Base-by-base conservation (phyloP, 2,329 filamentous ascomycete species). In the Aspergillus fijiensis region DNA sequence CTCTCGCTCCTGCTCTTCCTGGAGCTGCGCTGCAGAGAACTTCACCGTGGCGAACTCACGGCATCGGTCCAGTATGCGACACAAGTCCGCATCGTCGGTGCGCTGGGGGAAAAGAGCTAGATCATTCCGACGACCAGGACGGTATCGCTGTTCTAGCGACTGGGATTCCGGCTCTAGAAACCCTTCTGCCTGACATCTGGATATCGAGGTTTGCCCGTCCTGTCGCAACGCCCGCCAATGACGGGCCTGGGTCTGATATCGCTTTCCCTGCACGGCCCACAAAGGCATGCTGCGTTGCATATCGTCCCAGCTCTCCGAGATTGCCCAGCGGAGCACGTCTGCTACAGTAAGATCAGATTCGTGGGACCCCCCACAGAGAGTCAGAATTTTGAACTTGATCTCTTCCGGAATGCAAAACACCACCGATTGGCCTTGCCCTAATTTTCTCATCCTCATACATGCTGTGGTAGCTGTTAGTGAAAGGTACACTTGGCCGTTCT, bases 361-460 rank as follows among this genome's bases (percentile, higher is more conserved):
- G 2, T 63, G 50, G 0, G 27, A 5, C 12, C 66, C 72, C 2
- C 50, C 55, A n/a, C 49, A 60, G 1, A 67, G 48, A 2, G 60
- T 19, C 2, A 61, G 27, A 16, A 90, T 86, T 60, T 84, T 84
- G 0, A 68, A 72, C 11, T 82, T 74, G 3, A 91, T 85, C 59
- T 91, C 89, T 1, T 78, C 68, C 0, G 86, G 81, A 1, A 86
- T 73, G 57, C 81, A 85, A 54, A 90, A 90, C 0, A 84, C 75
- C 0, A 91, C 81, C 0, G 84, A 86, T 64, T 92, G 89, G 0
- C 87, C 87, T 2, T 84, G 75, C 0, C 87, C 89, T 0, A 93
- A 79, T 60, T 87, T 85, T 11, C 89, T 74, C 83, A 92, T 86
- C n/a, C 89, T 74, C 86, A 89, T 90, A 60, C 87, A 89, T 0